phyloP scores from a whole-genome alignment of 768 basidiomycete genomes.

The Termitomyces sp. region DNA sequence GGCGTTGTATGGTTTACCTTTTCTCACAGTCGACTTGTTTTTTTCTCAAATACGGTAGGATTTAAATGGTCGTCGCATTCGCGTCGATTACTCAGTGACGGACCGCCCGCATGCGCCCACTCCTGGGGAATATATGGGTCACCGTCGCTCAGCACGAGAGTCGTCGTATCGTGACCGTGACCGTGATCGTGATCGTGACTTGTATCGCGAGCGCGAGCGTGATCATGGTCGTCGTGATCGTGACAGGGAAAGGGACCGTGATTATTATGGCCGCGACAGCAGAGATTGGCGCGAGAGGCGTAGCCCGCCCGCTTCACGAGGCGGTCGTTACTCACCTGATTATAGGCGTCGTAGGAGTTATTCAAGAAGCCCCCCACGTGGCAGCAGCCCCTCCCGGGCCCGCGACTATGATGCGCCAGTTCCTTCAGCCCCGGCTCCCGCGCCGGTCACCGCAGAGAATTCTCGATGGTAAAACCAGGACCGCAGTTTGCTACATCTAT shows the following conservation, averaged over 20 bases:
- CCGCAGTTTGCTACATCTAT: conserved; percentile 10
- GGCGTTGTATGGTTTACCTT: conserved; percentile 62
- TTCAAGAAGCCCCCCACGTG: conserved; percentile 75
- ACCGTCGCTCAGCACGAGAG: conserved; percentile 54
- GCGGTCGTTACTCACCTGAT: conserved; percentile 73
- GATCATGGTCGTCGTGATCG: conserved; percentile 46
- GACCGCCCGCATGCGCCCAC: conserved; percentile 93
- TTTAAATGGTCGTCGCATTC: conserved; percentile 91
- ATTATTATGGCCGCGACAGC: conserved; percentile 65
- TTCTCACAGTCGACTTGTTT: not conserved
- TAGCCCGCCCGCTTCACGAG: conserved; percentile 59
- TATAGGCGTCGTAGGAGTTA: conserved; percentile 72
- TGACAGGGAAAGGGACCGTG: conserved; percentile 51
- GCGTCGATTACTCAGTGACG: conserved; percentile 96
- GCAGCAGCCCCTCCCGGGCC: conserved; percentile 46
- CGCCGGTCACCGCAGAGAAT: conserved; percentile 27
- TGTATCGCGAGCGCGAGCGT: conserved; percentile 51
- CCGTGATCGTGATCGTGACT: conserved; percentile 33
- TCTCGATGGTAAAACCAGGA: conserved; percentile 55
- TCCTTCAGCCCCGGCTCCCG: conserved; percentile 31
- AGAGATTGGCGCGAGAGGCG: conserved; percentile 80
- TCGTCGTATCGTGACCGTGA: conserved; percentile 31
- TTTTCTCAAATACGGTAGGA: conserved; percentile 44
- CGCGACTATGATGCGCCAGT: conserved; percentile 32
- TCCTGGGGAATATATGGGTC: conserved; percentile 97